Conservation (phyloP, 2,329 filamentous ascomycete species). For the Fusarium sterilihyphosum region DNA sequence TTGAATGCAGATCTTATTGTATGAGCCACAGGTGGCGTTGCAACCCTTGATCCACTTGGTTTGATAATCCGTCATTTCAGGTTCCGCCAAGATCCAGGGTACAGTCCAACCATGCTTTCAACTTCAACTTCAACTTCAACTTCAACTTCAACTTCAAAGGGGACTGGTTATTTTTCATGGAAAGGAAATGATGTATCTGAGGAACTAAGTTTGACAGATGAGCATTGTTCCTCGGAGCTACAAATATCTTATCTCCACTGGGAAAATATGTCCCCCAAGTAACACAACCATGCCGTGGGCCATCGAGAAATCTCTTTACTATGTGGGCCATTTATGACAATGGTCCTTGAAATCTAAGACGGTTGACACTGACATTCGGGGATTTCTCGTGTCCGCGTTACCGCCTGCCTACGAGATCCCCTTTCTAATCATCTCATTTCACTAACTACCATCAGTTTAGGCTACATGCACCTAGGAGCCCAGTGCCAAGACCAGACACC, state of each 20-base stretch:
- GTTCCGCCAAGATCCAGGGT: neutral
- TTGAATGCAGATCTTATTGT: constrained; percentile 12
- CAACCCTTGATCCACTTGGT: neutral
- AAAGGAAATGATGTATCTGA: neutral
- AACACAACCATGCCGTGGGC: neutral
- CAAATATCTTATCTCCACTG: neutral
- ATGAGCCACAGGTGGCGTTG: constrained; percentile 25
- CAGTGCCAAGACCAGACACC: neutral
- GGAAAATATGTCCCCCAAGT: neutral
- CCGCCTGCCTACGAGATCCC: neutral
- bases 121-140: neutral
- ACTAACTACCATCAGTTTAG: neutral
- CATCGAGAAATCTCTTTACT: neutral
- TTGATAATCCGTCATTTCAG: neutral
- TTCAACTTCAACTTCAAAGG: neutral
- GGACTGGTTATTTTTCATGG: neutral
- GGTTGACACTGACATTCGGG: neutral
- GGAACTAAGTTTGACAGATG: neutral
- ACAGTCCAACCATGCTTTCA: neutral
- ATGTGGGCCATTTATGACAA: constrained; percentile 1
- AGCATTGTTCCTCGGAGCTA: neutral
- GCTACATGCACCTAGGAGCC: neutral
- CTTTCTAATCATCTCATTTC: neutral
- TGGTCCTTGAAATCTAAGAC: neutral
- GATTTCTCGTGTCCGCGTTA: neutral